Base-by-base conservation (phyloP, 2,329 filamentous ascomycete species). In the Penicillium sp. region DNA sequence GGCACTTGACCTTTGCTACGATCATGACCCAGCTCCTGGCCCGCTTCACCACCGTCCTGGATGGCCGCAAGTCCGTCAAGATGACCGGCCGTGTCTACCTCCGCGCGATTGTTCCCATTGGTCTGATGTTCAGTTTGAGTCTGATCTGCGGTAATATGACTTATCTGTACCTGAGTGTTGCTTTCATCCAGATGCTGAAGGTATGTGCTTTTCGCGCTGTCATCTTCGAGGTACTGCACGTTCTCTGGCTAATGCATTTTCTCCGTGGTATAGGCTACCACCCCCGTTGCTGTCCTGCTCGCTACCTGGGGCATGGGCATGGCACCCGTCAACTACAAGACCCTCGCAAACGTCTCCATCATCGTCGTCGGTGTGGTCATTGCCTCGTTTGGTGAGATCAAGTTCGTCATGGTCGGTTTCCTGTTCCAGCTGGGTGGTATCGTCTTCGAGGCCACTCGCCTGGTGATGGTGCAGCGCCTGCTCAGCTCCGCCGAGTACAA, bases 131-230 rank as follows among this genome's bases (percentile, higher is more conserved):
- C 87, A 95, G 90, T 75, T 82, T 97, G 82, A 95, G 90, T 79
- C 84, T 98, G 82, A 97, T 98, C 75, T 97, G 92, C 79, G 92
- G 93, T 74, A 98, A 98, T 82, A 81, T 96, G 79, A 93, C 94
- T 69, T 98, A 98, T 76, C 86, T 97, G 56, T 96, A 97, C 79
- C 86, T 98, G 62, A 95, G 90, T 67, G 94, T 98, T 61, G 90
- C 94, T 62, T 98, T 98, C 78, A 98, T 98, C 73, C 94, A 98
- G 84, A 98, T 98, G 94, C 88, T 98, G 77, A 98, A 89, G 61
- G 63, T 65, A 55, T 25, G 61, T 49, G 43, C 11, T 7, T 31
- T 31, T 12, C 7, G n/a, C 10, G n/a, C 28, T 34, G 17, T 22
- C 22, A 22, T 7, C n/a, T 2, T 22, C 28, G 25, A 39, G 42